phyloP scores from a whole-genome alignment of 495 filamentous ascomycete species.

The Letharia lupina region DNA sequence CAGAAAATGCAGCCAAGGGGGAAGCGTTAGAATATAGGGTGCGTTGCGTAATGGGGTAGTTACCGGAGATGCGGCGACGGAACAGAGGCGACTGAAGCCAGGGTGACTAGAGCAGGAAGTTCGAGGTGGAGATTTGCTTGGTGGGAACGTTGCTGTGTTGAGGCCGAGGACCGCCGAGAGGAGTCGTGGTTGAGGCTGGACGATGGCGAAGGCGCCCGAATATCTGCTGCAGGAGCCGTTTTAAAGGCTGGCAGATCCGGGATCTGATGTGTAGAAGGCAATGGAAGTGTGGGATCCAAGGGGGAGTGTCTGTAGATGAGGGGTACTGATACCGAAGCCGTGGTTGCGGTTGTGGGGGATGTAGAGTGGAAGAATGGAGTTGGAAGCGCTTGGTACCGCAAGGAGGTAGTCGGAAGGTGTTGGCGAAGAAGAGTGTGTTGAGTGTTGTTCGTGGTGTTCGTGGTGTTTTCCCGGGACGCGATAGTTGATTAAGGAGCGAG shows the following conservation, averaged over 20 bases:
- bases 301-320: conserved; percentile 49
- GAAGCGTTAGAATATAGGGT: not conserved
- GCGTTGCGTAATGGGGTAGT: not conserved
- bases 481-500: conserved; percentile 9
- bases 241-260: conserved; percentile 33
- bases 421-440: not conserved
- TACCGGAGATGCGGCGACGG: conserved; percentile 62
- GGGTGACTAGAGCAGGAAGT: conserved; percentile 47
- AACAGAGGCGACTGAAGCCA: conserved; percentile 54
- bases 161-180: conserved; percentile 34
- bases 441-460: not conserved
- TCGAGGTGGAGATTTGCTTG: conserved; percentile 27
- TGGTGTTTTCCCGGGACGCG: conserved; percentile 7
- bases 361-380: not conserved
- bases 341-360: conserved; percentile 20
- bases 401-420: not conserved
- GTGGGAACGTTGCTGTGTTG: conserved; percentile 29
- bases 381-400: not conserved
- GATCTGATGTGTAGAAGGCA: conserved; percentile 37
- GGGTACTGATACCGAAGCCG: conserved; percentile 43
- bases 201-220: conserved; percentile 18
- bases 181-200: conserved; percentile 29
- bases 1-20: not conserved
- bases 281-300: conserved; percentile 46
- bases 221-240: conserved; percentile 25